Evolutionary conservation across 768 basidiomycete species (phyloP), one percentile per base, ranked within the genome.

Genomic region (Suillus decipiens): DNA sequence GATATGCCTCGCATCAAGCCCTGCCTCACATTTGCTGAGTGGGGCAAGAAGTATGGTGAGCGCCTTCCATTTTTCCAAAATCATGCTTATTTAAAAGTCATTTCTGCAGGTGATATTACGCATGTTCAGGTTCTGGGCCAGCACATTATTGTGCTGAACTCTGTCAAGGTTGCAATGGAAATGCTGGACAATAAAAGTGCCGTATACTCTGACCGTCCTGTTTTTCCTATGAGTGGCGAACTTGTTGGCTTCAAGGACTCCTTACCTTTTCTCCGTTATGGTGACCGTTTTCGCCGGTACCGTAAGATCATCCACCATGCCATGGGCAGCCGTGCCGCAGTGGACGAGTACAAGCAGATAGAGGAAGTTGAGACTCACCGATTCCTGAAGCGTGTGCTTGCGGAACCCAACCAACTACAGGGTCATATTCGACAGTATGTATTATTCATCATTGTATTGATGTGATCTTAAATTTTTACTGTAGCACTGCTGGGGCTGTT

Each of bases 131-230:
- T 47, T 47, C 45, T 22, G 45, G 45, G 45, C 22, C 45, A n/a
- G 22, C 45, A 47, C 11, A 22, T 47, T 22, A 47, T 47, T 12
- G 45, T 47, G 45, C 22, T 47, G n/a, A 47, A 47, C n/a, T 22
- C 45, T 47, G 45, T 47, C 22, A 47, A 47, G 45, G 22, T 22
- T 12, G n/a, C 45, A 47, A 22, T 47, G 45, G 45, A 47, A 22
- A 47, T 47, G 45, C 3, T 47, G 22, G 45, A 47, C 45, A 47
- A 2, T 6, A 12, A 47, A 47, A 47, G 45, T 2, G 10, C 22
- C 31, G 1, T 51, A 1, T 89, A 88, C 71, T 88, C 87, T 34
- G 88, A 89, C 68, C 83, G 88, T 24, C 87, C 88, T 0, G 71
- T 75, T 22, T 63, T 81, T 36, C 73, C 78, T 2, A 79, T 80